These are phyloP conservation scores for Rubroboletus satanas DNA, from an alignment of 768 basidiomycete species.

Conservation along the genomic window DNA sequence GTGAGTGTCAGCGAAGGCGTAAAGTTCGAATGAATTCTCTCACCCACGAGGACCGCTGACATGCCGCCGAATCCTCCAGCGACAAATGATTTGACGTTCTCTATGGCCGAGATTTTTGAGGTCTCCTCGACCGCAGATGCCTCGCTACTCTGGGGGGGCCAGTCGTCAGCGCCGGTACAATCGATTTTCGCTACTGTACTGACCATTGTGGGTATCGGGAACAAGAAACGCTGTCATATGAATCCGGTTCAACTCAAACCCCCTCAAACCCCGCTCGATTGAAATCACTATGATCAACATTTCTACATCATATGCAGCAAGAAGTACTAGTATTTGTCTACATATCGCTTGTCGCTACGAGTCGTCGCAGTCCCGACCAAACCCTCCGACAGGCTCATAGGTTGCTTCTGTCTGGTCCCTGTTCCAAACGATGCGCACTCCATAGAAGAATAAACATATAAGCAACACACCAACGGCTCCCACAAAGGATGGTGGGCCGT, in stretches of 20 bases:
- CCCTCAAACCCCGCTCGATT: constrained; percentile 7
- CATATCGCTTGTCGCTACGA: constrained; percentile 17
- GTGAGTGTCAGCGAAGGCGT: constrained; percentile 5
- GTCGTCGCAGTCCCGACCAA: constrained; percentile 51
- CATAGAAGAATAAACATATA: constrained; percentile 70
- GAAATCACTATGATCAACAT: constrained; percentile 3
- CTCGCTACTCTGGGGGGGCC: constrained; percentile 22
- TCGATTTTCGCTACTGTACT: constrained; percentile 4
- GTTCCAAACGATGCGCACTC: constrained; percentile 67
- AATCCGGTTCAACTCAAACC: constrained; percentile 10
- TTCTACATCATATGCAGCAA: constrained; percentile 7
- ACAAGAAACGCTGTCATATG: constrained; percentile 26
- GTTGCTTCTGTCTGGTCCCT: constrained; percentile 78
- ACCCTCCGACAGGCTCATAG: constrained; percentile 87
- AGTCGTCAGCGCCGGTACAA: constrained; percentile 6
- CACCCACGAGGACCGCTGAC: constrained; percentile 85
- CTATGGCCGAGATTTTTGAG: constrained; percentile 29
- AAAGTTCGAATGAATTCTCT: constrained; percentile 23
- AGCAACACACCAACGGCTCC: constrained; percentile 53
- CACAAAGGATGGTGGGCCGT: constrained; percentile 65
- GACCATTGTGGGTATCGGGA: constrained; percentile 25
- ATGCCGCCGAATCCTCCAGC: constrained; percentile 92
- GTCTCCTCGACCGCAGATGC: constrained; percentile 17
- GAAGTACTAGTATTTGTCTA: constrained; percentile 15
- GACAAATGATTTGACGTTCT: constrained; percentile 77